phyloP scores from a whole-genome alignment of 371 early-diverging fungal genomes.

The Mortierella sp. region DNA sequence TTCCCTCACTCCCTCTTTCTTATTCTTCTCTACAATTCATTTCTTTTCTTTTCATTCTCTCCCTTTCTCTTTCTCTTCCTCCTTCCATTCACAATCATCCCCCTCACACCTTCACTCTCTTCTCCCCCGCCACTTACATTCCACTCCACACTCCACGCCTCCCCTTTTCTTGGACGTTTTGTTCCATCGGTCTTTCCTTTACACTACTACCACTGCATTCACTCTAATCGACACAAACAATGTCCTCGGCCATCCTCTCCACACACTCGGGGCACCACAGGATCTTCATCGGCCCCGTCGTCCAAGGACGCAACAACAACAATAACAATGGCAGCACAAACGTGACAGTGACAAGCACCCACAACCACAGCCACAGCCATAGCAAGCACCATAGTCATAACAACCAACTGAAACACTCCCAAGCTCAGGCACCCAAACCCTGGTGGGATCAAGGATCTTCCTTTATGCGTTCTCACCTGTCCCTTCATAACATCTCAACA shows the following conservation, averaged over 20 bases:
- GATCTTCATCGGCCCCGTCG: slow-evolving; percentile 53
- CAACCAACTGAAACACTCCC: slow-evolving; percentile 7
- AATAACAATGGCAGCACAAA: not conserved
- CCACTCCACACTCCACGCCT: not conserved
- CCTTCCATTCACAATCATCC: not conserved
- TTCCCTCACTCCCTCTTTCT: not conserved
- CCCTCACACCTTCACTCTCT: not conserved
- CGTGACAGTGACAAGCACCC: not conserved
- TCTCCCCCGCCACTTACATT: not conserved
- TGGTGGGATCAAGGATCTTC: slow-evolving; percentile 53
- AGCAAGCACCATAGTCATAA: slow-evolving; percentile 3
- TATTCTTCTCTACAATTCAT: too few relatives aligned
- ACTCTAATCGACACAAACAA: not conserved
- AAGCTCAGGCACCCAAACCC: slow-evolving; percentile 30
- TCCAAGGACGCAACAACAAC: slow-evolving; percentile 22
- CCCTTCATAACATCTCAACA: slow-evolving; percentile 14
- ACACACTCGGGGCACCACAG: slow-evolving; percentile 55
- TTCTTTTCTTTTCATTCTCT: not conserved
- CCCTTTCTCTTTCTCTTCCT: not conserved
- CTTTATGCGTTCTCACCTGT: slow-evolving; percentile 26
- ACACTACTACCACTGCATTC: not conserved
- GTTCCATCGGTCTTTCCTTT: not conserved
- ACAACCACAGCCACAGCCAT: not conserved
- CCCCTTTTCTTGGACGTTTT: not conserved
- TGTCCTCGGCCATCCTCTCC: slow-evolving; percentile 33